Conservation (phyloP, 768 basidiomycete genomes). For the Tulasnella calospora region DNA sequence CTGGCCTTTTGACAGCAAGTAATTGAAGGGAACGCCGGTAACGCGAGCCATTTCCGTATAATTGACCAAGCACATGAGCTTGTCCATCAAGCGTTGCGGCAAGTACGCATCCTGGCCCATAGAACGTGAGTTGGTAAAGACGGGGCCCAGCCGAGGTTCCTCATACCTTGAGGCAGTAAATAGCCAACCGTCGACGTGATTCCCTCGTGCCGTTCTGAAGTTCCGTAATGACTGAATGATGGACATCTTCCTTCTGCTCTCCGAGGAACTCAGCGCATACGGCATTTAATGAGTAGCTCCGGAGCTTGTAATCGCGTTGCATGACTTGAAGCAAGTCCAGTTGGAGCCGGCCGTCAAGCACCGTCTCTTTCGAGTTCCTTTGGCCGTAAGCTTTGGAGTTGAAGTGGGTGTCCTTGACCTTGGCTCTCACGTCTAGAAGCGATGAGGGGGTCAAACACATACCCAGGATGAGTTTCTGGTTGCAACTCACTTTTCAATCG, state of each 20-base stretch:
- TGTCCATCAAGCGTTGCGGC: constrained; percentile 92
- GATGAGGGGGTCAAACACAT: background rate
- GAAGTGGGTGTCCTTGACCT: constrained; percentile 91
- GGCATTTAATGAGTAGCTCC: constrained; percentile 95
- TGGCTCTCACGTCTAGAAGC: constrained; percentile 62
- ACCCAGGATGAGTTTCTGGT: background rate
- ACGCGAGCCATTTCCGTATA: constrained; percentile 99
- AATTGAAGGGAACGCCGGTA: constrained; percentile 99
- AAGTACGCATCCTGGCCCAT: constrained; percentile 84
- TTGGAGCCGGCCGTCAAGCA: constrained; percentile 86
- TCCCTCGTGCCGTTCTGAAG: constrained; percentile 95
- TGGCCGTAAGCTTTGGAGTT: constrained; percentile 97
- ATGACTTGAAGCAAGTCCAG: constrained; percentile 95
- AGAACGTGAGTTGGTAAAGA: background rate
- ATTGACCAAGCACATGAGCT: constrained; percentile 98
- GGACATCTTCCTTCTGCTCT: constrained; percentile 99
- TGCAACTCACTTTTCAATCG: constrained; percentile 58
- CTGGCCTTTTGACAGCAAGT: constrained; percentile 85
- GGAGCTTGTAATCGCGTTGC: constrained; percentile 96
- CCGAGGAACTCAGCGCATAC: constrained; percentile 97
- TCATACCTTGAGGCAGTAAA: constrained; percentile 92
- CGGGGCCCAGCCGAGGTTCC: background rate
- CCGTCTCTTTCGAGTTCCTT: constrained; percentile 91
- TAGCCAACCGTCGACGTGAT: constrained; percentile 84
- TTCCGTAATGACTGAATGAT: constrained; percentile 96